Base-by-base conservation (phyloP, 257 asterid species). In the Parsonsia alboflavescens region DNA sequence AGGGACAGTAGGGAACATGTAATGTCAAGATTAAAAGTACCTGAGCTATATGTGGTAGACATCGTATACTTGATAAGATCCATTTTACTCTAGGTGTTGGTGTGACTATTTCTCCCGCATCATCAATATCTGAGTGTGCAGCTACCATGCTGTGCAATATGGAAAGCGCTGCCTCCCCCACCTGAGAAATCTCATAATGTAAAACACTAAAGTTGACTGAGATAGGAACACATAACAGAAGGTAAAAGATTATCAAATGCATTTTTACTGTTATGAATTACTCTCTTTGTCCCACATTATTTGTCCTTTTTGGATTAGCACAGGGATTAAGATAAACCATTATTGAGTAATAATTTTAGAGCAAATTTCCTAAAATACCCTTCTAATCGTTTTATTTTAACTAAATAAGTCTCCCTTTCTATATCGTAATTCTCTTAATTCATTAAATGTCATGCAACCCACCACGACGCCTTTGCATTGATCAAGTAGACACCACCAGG, bases 91-190 rank as follows among this genome's bases (percentile, higher is more conserved):
- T 87, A 61, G 99, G 98, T 7, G 99, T 95, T 6, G 99, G 99
- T 30, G 98, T 95, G 70, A 95, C 97, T 44, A 92, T 88, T 86
- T 95, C 99, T 76, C 99, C 99, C 80, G 99, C 99, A 79, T 95
- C 99, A 86, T 95, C 99, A 48, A 95, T 87, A 86, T 95, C 99
- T 21, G 99, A 95, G 82, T 89, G 99, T 69, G 98, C 91, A 78
- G 91, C 97, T 68, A 92, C 98, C 98, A 95, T 95, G 89, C 92
- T 90, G 88, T 92, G 98, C 74, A 95, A 87, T 80, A 92, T 89
- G 82, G 93, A 89, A 74, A 95, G 76, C 57, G 99, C 98, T 72
- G 88, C 90, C 82, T 95, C 97, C 65, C 98, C 97, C 65, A 89
- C 99, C 99, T 95, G 89, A 75, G 77, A 70, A 45, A 74, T 45